Percentiles rank a stretch among this genome's conserved stretches.
Evolutionary conservation across 176 grass and related monocot genomes (phyloP).

Genomic region (Aegilops sharonensis): DNA sequence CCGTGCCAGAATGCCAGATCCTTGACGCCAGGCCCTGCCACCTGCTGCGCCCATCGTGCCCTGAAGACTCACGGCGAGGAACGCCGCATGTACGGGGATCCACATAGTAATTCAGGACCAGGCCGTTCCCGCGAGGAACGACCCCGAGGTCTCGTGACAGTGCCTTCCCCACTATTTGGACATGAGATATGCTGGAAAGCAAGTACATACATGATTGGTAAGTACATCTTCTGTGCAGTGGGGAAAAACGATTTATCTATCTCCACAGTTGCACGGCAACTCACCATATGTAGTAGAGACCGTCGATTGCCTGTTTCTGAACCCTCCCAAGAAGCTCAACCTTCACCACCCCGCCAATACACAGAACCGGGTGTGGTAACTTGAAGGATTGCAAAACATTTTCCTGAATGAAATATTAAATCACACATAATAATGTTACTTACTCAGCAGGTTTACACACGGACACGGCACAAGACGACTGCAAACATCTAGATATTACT

Average conservation of each 20-base stretch:
- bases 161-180: constrained; percentile 47
- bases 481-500: not conserved
- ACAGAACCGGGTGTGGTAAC: constrained; percentile 57
- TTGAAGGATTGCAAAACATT: constrained; percentile 68
- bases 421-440: constrained; percentile 5
- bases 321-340: constrained; percentile 70
- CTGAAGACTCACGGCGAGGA: not conserved
- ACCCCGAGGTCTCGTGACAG: constrained; percentile 28
- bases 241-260: not conserved
- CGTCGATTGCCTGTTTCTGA: constrained; percentile 60
- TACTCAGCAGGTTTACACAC: not conserved
- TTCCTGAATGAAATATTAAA: constrained; percentile 41
- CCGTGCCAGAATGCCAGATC: constrained; percentile 23
- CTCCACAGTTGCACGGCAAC: not conserved
- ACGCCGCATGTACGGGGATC: not conserved
- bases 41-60: not conserved
- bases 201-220: not conserved
- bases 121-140: not conserved
- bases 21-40: constrained; percentile 31
- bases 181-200: constrained; percentile 35
- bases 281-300: constrained; percentile 82
- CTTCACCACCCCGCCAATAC: constrained; percentile 76
- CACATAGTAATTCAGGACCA: constrained; percentile 30
- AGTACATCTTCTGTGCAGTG: not conserved
- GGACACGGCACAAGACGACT: not conserved